Evolutionary conservation across 257 asterid species (phyloP), one percentile per base, ranked within the genome.

Genomic region (Solanum pimpinellifolium): DNA sequence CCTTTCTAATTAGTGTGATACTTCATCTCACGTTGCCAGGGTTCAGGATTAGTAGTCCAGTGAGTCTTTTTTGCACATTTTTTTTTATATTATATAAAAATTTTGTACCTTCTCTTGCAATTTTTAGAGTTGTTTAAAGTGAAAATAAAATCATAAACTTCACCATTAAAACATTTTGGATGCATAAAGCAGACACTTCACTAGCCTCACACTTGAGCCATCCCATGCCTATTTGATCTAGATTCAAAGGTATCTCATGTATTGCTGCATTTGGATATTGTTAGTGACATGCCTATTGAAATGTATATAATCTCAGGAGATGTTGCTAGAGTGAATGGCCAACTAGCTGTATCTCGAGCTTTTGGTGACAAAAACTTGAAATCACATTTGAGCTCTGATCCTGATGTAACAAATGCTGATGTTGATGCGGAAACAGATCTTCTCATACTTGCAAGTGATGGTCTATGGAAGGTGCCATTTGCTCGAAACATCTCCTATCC

Each of bases 371-470:
- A 96, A 92, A 96, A 94, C 90, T 89, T 96, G 91, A 94, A 94
- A 91, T 87, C 95, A 0, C 98, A 96, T 88, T 89, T 96, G 44
- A 91, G 98, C 21, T 93, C 96, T 2, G 98, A 96, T 85, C 99
- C 98, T 20, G 99, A 96, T 86, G 83, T 96, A 59, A 91, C 87
- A 4, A 91, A 86, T 52, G 94, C 96, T 84, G 92, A 90, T 31
- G 90, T 96, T 73, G 92, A 93, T 76, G 88, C 86, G 14, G 94
- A 93, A 23, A 90, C 95, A 4, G 98, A 96, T 33, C 88, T 95
- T 84, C 94, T 96, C 66, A 96, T 96, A 90, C 98, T 96, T 70
- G 99, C 99, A 14, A 96, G 99, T 70, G 99, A 96, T 87, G 99
- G 99, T 81, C 77, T 96, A 86, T 96, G 99, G 99, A 96, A 96